These are phyloP conservation scores for Coffea eugenioides DNA, from an alignment of 257 asterid genomes.

Conservation along the genomic window DNA sequence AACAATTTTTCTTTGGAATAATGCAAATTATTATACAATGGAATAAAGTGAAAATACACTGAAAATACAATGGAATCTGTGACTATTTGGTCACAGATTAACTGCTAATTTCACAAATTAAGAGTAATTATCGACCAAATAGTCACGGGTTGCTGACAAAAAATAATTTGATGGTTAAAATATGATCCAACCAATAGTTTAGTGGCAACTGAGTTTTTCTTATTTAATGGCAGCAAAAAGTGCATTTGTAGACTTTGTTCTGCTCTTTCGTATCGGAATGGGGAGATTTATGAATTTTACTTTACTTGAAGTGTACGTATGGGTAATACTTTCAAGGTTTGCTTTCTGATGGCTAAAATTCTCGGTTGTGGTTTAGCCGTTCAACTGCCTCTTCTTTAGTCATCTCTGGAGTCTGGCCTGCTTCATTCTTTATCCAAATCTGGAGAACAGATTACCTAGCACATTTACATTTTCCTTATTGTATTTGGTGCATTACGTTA, in stretches of 20 bases:
- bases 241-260: neutral
- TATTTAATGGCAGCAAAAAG: no score
- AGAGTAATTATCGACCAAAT: no score
- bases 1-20: neutral
- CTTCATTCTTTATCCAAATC: constrained; percentile 10
- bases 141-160: no score
- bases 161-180: no score
- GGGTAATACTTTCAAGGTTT: constrained; percentile 18
- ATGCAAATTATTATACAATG: neutral
- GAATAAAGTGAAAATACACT: no score
- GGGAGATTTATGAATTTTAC: neutral
- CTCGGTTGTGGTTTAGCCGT: constrained; percentile 17
- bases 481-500: neutral
- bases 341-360: constrained; percentile 19
- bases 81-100: no score
- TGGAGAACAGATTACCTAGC: constrained; percentile 28
- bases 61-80: neutral
- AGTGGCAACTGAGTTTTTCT: no score
- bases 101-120: no score
- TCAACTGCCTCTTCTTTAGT: constrained; percentile 21
- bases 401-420: constrained; percentile 10
- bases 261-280: neutral
- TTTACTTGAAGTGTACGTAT: constrained; percentile 21
- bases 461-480: constrained; percentile 18
- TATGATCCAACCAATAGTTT: no score